A percentile compares a stretch with the other conserved stretches of the same genome.
phyloP scores from a whole-genome alignment of 345 rosid species.

The thale cress (Arabidopsis thaliana) region DNA sequence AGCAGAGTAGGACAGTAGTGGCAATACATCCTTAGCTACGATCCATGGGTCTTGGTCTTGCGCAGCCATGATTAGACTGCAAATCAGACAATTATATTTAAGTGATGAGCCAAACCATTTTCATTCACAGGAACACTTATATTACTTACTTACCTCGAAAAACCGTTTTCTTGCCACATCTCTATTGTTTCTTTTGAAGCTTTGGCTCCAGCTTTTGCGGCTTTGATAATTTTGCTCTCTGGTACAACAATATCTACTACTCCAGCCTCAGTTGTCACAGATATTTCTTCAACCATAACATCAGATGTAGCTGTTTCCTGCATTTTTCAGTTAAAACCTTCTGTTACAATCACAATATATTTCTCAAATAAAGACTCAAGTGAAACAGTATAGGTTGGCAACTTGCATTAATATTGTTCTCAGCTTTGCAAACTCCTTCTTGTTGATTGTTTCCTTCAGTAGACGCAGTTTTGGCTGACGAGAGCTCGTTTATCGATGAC shows the following conservation, averaged over 20 bases:
- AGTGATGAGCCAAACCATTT: not conserved
- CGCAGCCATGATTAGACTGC: constrained; percentile 83
- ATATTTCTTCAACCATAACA: constrained; percentile 50
- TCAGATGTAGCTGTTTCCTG: constrained; percentile 51
- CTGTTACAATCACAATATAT: constrained; percentile 23
- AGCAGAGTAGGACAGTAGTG: constrained; percentile 80
- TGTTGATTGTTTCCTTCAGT: constrained; percentile 39
- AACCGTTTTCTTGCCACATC: constrained; percentile 84
- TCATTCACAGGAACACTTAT: not conserved
- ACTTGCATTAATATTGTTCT: constrained; percentile 55
- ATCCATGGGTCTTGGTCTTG: constrained; percentile 85
- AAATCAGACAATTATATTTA: constrained; percentile 2
- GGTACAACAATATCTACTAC: constrained; percentile 42
- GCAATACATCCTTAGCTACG: constrained; percentile 68
- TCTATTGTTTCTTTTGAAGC: constrained; percentile 64
- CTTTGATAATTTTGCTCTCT: constrained; percentile 51
- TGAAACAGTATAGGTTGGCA: not conserved
- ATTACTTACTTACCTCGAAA: constrained; percentile 66
- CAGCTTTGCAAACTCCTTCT: constrained; percentile 28
- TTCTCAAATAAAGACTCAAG: constrained; percentile 7
- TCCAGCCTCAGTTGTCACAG: constrained; percentile 52
- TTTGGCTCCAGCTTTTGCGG: constrained; percentile 74
- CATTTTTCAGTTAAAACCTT: constrained; percentile 37
- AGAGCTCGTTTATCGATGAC: constrained; percentile 65
- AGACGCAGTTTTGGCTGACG: constrained; percentile 36